Conservation (phyloP, 2,329 filamentous ascomycete genomes). For the Ophiostoma triangulosporum region DNA sequence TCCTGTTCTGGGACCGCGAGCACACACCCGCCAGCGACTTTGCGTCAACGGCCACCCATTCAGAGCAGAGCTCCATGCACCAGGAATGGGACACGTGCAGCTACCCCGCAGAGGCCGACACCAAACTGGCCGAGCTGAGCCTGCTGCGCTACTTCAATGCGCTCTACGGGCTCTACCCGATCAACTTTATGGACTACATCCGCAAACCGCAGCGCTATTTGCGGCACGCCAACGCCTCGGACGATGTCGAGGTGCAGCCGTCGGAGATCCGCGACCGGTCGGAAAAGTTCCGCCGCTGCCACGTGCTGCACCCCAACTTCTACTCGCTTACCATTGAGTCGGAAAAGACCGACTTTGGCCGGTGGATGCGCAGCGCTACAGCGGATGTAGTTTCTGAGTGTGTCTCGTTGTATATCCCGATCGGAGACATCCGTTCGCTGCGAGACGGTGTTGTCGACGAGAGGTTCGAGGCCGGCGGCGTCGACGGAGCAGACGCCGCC, state of each 20-base stretch:
- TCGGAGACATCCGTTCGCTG: constrained; percentile 12
- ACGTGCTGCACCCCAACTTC: constrained; percentile 74
- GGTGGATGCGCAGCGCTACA: constrained; percentile 69
- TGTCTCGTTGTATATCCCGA: constrained; percentile 46
- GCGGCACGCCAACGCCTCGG: constrained; percentile 57
- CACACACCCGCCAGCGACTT: constrained; percentile 26
- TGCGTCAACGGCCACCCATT: neutral
- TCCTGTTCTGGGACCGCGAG: constrained; percentile 64
- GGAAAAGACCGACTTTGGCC: constrained; percentile 60
- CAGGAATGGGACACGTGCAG: constrained; percentile 49
- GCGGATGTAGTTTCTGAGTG: constrained; percentile 71
- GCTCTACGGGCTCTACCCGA: constrained; percentile 68
- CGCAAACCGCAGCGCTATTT: constrained; percentile 69
- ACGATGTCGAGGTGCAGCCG: constrained; percentile 66
- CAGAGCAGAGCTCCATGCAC: constrained; percentile 16
- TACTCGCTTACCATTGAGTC: constrained; percentile 67
- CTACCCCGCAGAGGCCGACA: constrained; percentile 45
- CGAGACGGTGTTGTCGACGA: neutral
- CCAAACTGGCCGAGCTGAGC: constrained; percentile 46
- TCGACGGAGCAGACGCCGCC: too few relatives aligned
- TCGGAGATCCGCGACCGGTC: constrained; percentile 64
- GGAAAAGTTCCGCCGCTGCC: constrained; percentile 58
- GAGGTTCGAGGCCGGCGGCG: neutral
- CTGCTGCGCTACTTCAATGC: constrained; percentile 67
- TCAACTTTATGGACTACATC: constrained; percentile 79